Conservation (phyloP, 345 rosid species). For the Triadica sebifera region DNA sequence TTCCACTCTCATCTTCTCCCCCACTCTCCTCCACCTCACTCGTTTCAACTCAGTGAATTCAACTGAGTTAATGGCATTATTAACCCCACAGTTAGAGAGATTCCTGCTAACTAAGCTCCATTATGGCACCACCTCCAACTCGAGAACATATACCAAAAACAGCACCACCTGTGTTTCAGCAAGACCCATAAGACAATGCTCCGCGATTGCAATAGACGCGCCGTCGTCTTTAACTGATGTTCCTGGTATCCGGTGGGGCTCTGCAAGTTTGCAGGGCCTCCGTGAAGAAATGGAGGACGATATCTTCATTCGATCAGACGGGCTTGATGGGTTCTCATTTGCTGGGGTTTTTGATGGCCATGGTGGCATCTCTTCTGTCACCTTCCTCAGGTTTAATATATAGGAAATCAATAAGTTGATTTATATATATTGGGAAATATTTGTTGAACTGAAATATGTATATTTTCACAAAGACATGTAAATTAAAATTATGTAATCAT, state of each 20-base stretch:
- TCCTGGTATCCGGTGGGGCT: constrained; percentile 73
- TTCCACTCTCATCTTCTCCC: constrained; percentile 5
- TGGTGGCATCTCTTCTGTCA: constrained; percentile 70
- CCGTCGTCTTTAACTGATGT: constrained; percentile 61
- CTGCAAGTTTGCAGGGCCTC: constrained; percentile 63
- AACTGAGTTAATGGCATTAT: no score
- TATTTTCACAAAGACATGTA: no score
- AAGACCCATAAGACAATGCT: constrained; percentile 44
- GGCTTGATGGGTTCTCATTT: constrained; percentile 73
- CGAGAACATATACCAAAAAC: constrained; percentile 11
- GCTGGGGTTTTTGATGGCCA: constrained; percentile 94
- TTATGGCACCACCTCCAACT: constrained; percentile 9
- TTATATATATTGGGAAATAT: no score
- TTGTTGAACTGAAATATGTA: no score
- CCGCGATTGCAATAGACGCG: constrained; percentile 80
- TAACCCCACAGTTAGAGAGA: constrained; percentile 56
- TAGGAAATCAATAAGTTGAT: no score
- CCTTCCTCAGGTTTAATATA: constrained; percentile 59
- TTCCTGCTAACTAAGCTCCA: constrained; percentile 42
- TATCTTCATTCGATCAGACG: constrained; percentile 62
- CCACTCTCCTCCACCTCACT: constrained; percentile 14
- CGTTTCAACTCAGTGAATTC: constrained; percentile 39
- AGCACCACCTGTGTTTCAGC: not conserved
- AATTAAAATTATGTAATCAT: no score
- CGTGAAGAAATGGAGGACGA: constrained; percentile 95